Base-by-base conservation (phyloP, 1,284 basidiomycete genomes). In the Tylopilus sp. region DNA sequence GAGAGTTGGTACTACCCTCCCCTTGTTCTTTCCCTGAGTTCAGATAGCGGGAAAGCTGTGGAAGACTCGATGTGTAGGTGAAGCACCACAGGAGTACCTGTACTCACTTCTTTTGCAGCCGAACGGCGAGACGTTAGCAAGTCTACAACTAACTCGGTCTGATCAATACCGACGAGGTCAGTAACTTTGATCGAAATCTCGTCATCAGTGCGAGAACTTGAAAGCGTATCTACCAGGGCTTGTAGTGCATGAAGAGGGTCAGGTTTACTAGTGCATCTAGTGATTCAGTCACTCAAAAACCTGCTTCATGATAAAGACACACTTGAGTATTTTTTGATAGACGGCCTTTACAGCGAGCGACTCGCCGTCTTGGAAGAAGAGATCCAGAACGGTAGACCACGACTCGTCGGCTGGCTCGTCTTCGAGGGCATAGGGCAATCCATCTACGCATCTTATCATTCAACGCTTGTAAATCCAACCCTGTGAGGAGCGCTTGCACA, bases 101-200 rank as follows among this genome's bases (percentile, higher is more conserved):
- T 34, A 33, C 69, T 52, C 48, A 81, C 82, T 59, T 78, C 68
- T 54, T 70, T 57, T 21, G 65, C 65, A 28, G 79, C 60, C 0
- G 60, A 57, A 9, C 53, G 52, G 29, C 86, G 77, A 44, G 76
- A 67, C 18, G 69, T 58, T 7, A 89, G 60, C 34, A 89, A 74
- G 38, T 81, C 74, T 71, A 74, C 75, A 23, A 78, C 79, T 39
- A 84, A 66, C 38, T 92, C 91, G 30, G 94, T 80, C 26, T 89
- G 80, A 54, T 96, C 91, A 60, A 88, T 92, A 0, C 95, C 95
- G 42, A 96, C 70, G n/a, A 89, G 72, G 55, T 97, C 93, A 3
- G 79, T 82, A 2, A 97, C 68, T 55, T 90, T 85, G 29, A 74
- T 78, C 23, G 91, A 90, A 28, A 95, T 84, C n/a, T 80, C 79